Evolutionary conservation across 2,329 filamentous ascomycete genomes (phyloP), one percentile per base, ranked within the genome.

Genomic region (Xylaria sp.): DNA sequence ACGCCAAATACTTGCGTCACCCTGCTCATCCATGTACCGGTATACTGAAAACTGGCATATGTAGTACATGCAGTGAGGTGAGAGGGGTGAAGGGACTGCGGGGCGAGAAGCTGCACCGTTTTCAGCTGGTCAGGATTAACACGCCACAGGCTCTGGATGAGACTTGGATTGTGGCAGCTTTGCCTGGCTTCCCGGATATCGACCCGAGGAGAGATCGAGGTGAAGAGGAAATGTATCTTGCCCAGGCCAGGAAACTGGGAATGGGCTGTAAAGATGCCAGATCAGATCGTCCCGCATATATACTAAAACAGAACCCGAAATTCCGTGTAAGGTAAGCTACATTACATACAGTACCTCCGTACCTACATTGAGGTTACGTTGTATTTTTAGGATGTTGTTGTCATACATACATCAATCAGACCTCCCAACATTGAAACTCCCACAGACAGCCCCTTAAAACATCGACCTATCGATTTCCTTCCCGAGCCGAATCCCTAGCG

Each of bases 361-460:
- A n/a, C n/a, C n/a, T n/a, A n/a, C n/a, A n/a, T n/a, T n/a, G n/a
- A n/a, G n/a, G n/a, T n/a, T n/a, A n/a, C n/a, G n/a, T 51, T 17
- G 27, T 58, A 56, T 58, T 25, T 53, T 53, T 44, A 56, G 57
- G 27, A 49, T 31, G 44, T 51, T 53, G 42, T 10, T 55, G 47
- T 55, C 61, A 51, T 59, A 45, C 22, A n/a, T 38, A 38, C 36
- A 53, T 45, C 22, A 17, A 53, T 33, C 42, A 27, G 56, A 61
- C 38, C 49, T 65, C 44, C 38, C 33, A 36, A n/a, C n/a, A n/a
- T n/a, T n/a, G n/a, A n/a, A 59, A 58, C 57, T 33, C 39, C 33
- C 49, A 38, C 38, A 27, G 29, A 57, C 38, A 33, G 11, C 65
- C 65, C 65, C 65, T 65, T 65, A 61, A 68, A 68, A 61, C 65